Evolutionary conservation across 2,329 filamentous ascomycete species (phyloP), one percentile per base, ranked within the genome.

Genomic region (Fusarium temperatum): DNA sequence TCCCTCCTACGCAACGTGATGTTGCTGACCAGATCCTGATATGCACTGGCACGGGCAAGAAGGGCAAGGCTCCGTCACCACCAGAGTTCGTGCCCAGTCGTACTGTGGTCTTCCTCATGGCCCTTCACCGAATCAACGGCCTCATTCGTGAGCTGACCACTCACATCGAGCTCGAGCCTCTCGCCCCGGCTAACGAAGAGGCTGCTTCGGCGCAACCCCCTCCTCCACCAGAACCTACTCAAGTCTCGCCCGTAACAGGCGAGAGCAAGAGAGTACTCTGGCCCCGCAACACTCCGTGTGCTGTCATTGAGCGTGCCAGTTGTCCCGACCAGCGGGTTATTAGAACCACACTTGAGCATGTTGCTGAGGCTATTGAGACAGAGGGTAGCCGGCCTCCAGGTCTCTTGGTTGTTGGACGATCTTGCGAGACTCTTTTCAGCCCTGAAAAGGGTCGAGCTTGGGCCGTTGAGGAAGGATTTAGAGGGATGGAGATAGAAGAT

Each of bases 271-370:
- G 85, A 63, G 74, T 69, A 5, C 78, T 90, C 3, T 98, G 94
- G 91, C 96, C 96, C 0, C 83, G 82, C 39, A 83, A 85, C n/a
- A 96, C 95, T 2, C 95, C 96, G 0, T 98, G 96, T 78, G 95
- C 96, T 2, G 95, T 99, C 17, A 89, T 99, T 63, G 96, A 99
- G 83, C 89, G 96, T 41, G 96, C 96, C 11, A 97, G 94, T 70
- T 99, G 96, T 80, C 93, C 94, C 0, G 96, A 99, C 80, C 96
- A 99, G 84, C 88, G 96, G 55, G 94, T 99, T 22, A 95, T 99
- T 35, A 88, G 96, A 63, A 96, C 95, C 4, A 98, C 94, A 2
- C 84, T 99, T 30, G 88, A 91, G 76, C 88, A 92, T 77, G 94
- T 98, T 3, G 93, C 89, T 30, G 88, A 91, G 59, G 96, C 96